Percentiles rank a stretch among this genome's conserved stretches.
Evolutionary conservation across 257 asterid genomes (phyloP).

Genomic region (Nyctanthes arbortristis): DNA sequence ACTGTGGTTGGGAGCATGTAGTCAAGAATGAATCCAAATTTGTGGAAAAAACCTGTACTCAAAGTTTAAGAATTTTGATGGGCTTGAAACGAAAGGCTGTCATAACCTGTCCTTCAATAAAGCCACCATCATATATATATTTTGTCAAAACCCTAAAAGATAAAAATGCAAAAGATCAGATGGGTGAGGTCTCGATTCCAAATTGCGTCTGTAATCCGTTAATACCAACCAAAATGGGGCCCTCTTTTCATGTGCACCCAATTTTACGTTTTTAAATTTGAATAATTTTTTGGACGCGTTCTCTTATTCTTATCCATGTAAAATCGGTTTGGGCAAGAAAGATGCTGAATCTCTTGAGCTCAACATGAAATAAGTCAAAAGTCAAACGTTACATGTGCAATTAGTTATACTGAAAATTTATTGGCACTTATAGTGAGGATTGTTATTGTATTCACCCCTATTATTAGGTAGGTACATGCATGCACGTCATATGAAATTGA

Average conservation of each 20-base stretch:
- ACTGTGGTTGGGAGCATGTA: not conserved
- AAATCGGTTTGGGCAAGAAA: not conserved
- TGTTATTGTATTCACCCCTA: too few relatives aligned
- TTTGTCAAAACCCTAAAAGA: slow-evolving; percentile 11
- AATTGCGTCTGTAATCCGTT: slow-evolving; percentile 22
- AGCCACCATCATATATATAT: not conserved
- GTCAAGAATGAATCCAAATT: not conserved
- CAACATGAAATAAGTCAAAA: not conserved
- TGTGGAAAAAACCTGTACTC: not conserved
- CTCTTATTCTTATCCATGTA: not conserved
- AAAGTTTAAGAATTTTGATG: not conserved
- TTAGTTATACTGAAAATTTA: too few relatives aligned
- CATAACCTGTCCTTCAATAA: not conserved
- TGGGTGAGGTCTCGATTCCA: slow-evolving; percentile 30
- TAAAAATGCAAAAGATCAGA: slow-evolving; percentile 6
- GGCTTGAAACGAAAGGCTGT: not conserved
- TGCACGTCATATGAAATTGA: too few relatives aligned
- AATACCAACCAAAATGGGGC: slow-evolving; percentile 25
- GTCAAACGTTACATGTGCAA: too few relatives aligned
- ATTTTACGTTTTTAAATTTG: not conserved
- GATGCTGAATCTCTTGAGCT: not conserved
- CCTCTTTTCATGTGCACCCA: slow-evolving; percentile 18
- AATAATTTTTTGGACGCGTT: slow-evolving; percentile 5
- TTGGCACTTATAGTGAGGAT: too few relatives aligned
- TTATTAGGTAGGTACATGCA: too few relatives aligned